Base-by-base conservation (phyloP, 768 basidiomycete genomes). In the Clitopilus passeckerianus region DNA sequence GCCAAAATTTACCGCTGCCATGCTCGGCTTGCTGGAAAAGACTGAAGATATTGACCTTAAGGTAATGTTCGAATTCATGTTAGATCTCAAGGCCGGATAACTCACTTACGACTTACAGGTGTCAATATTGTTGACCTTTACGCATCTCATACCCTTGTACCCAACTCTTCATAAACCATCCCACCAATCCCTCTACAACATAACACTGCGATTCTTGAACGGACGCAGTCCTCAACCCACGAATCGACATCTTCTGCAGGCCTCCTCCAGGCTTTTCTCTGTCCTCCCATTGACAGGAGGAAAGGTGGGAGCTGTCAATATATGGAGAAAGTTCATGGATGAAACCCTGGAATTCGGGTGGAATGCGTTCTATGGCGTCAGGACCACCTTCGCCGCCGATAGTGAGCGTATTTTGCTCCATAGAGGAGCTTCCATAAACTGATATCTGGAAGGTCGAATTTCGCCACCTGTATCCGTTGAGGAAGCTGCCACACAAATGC, bases 301-400 rank as follows among this genome's bases (percentile, higher is more conserved):
- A 7, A 94, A 92, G 71, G 85, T 90, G 8, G 89, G 87, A 23
- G 85, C 86, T 15, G 77, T 84, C 10, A 82, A 76, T 56, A 65
- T 88, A 5, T 94, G 92, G 92, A 80, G 86, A 62, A 91, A 88
- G 65, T 85, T 84, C 15, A 60, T 93, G 23, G 89, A 92, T 54
- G 87, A 87, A 27, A 85, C 86, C 1, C 60, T 93, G 54, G 74
- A 73, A 0, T 85, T 87, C 65, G 85, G 82, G n/a, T 87, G 84
- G 84, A 77, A 75, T 59, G 80, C 88, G 1, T 83, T 90, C 67
- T 61, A 73, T 24, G 70, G 77, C 6, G 60, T 93, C 54, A 76
- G 89, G 59, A 82, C 84, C 12, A 87, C 89, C 14, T 90, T 84
- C 64, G 74, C 73, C 16, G 66, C 67, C 58, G 71, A 79, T 61